Percentiles rank a stretch among this genome's conserved stretches.
These are phyloP conservation scores for Phytomonas sp. DNA, from an alignment of 208 protist species.

Conservation along the genomic window DNA sequence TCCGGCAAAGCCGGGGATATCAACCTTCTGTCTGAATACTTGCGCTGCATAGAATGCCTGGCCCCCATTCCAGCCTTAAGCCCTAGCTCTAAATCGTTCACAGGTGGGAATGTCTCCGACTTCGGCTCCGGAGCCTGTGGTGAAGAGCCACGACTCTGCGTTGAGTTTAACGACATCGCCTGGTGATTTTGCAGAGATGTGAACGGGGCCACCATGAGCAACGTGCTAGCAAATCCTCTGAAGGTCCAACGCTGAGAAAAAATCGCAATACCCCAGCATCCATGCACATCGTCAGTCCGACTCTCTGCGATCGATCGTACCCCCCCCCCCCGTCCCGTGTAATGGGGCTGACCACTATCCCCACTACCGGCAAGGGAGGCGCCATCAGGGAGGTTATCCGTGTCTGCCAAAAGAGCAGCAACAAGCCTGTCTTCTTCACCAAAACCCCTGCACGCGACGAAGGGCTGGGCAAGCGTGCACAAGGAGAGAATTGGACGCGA, in stretches of 20 bases:
- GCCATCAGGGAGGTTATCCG: background rate
- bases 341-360: background rate
- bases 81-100: background rate
- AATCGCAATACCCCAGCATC: background rate
- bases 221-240: background rate
- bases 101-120: background rate
- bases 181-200: background rate
- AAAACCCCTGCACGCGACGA: background rate
- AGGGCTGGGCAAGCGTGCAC: slow-evolving; percentile 15
- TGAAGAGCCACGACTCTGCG: background rate
- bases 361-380: background rate
- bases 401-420: background rate
- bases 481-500: slow-evolving; percentile 30
- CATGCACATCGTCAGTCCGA: background rate
- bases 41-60: background rate
- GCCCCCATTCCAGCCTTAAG: background rate
- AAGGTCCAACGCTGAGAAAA: background rate
- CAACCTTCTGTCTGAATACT: background rate
- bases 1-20: background rate
- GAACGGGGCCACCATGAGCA: background rate
- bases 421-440: background rate
- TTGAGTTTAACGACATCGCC: background rate
- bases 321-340: background rate
- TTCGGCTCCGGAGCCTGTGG: background rate
- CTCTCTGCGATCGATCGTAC: background rate